Conservation (phyloP, 2,329 filamentous ascomycete genomes). For the Pseudogymnoascus sp. region DNA sequence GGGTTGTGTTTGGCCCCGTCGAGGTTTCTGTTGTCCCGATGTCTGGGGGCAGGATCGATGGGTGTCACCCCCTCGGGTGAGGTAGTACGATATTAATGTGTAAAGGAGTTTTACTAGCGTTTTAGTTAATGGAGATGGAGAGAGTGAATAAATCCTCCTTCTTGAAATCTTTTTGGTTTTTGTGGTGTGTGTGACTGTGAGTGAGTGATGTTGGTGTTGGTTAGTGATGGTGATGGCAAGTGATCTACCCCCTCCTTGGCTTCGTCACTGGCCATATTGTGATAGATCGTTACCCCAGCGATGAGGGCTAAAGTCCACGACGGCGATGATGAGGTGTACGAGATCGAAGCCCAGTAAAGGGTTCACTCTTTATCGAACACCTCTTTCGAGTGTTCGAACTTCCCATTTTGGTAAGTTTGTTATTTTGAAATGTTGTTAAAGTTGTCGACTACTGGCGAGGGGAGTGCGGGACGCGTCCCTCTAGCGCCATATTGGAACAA, state of each 20-base stretch:
- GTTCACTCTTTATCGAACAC: neutral
- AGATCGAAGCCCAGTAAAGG: neutral
- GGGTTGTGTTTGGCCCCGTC: neutral
- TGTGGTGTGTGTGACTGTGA: neutral
- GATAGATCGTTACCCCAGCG: neutral
- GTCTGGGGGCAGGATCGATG: neutral
- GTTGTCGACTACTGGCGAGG: neutral
- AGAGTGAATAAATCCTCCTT: neutral
- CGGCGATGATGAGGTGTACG: too few species aligned
- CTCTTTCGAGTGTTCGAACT: neutral
- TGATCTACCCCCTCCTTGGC: neutral
- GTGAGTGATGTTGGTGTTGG: neutral
- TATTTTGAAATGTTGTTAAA: neutral
- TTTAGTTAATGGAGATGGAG: slow-evolving; percentile 20
- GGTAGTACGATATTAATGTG: neutral
- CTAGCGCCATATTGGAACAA: neutral
- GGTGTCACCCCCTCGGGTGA: neutral
- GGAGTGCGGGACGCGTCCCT: neutral
- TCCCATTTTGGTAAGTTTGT: neutral
- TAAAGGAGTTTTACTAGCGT: slow-evolving; percentile 15
- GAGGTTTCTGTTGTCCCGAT: neutral
- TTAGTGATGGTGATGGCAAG: neutral
- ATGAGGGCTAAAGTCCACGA: neutral
- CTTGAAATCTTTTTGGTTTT: neutral
- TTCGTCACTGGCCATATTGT: neutral